These are phyloP conservation scores for Xerocomellus dryophilus DNA, from an alignment of 768 basidiomycete genomes.

Conservation along the genomic window DNA sequence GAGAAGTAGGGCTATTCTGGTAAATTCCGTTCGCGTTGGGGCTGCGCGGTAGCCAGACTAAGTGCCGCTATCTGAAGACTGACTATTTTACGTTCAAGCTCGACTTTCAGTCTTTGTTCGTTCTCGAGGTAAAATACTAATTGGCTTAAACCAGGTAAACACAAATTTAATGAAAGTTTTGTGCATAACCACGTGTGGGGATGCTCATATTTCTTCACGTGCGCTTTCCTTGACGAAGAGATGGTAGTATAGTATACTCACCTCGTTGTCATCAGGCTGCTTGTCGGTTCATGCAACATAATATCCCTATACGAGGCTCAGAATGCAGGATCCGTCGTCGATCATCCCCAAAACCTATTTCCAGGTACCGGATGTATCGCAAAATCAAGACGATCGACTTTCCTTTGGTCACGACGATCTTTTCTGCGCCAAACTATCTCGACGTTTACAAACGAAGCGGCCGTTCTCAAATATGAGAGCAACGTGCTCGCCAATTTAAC, in stretches of 20 bases:
- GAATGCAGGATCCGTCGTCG: constrained; percentile 79
- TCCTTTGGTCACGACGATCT: constrained; percentile 99
- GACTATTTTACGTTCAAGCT: too few species aligned
- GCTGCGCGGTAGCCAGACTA: too few species aligned
- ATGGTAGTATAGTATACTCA: not conserved
- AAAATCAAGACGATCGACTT: constrained; percentile 98
- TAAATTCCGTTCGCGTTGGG: too few species aligned
- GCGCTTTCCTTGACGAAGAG: constrained; percentile 17
- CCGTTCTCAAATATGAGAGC: constrained; percentile 97
- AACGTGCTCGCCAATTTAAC: constrained; percentile 97
- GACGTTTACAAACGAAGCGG: constrained; percentile 98
- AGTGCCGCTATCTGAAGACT: too few species aligned
- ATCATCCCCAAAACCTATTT: constrained; percentile 30
- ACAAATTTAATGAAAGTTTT: constrained; percentile 86
- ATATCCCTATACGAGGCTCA: constrained; percentile 99
- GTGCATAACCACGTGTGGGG: constrained; percentile 96
- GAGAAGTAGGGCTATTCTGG: too few species aligned
- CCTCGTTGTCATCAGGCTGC: constrained; percentile 67
- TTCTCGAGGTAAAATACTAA: too few species aligned
- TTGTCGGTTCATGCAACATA: constrained; percentile 94
- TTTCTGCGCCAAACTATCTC: constrained; percentile 96
- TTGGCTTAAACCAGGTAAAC: too few species aligned
- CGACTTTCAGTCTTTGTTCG: too few species aligned
- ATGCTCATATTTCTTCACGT: constrained; percentile 95
- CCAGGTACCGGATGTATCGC: constrained; percentile 95